Percentiles rank a stretch among this genome's conserved stretches.
Conservation (phyloP, 495 filamentous ascomycete genomes). For the Tuber melanosporum region DNA sequence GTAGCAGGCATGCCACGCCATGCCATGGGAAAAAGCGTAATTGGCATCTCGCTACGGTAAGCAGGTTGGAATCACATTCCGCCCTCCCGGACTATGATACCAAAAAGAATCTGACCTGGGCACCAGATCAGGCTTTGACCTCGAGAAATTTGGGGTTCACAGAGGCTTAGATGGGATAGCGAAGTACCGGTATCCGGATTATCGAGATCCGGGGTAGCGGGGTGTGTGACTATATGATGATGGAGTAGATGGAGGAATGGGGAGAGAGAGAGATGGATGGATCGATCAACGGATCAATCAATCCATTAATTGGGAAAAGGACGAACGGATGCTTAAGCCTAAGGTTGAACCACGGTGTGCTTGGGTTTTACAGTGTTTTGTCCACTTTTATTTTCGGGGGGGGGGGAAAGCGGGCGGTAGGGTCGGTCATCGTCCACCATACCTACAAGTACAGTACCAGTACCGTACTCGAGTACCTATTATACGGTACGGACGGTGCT, state of each 20-base stretch:
- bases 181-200: not conserved
- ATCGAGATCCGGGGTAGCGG: not conserved
- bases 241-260: not conserved
- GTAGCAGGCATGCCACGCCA: not conserved
- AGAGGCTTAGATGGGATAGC: not conserved
- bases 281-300: not conserved
- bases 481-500: no score
- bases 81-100: not conserved
- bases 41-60: not conserved
- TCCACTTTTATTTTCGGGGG: not conserved
- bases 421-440: not conserved
- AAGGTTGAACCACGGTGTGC: not conserved
- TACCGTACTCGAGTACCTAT: not conserved
- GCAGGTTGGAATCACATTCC: not conserved
- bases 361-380: not conserved
- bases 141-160: not conserved
- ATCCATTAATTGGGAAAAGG: not conserved
- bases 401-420: not conserved
- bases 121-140: not conserved
- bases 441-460: not conserved
- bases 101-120: not conserved
- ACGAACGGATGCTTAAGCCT: not conserved
- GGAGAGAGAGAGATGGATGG: not conserved
- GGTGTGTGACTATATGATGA: not conserved
- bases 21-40: not conserved